These are phyloP conservation scores for Coffea canephora DNA, from an alignment of 257 asterid genomes.

Conservation along the genomic window DNA sequence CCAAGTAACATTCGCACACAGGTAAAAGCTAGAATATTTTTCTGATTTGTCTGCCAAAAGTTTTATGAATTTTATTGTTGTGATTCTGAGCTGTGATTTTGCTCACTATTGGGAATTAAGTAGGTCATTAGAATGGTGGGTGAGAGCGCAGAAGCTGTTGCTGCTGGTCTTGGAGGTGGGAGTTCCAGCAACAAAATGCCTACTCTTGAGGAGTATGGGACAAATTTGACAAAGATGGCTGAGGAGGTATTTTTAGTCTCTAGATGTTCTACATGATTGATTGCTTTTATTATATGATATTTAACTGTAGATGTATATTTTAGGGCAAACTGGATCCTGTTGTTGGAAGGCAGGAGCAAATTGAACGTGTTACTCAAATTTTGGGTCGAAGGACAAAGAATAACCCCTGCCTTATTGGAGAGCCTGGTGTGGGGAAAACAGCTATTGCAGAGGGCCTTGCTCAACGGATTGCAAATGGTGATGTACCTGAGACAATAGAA, in stretches of 20 bases:
- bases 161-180: conserved; percentile 47
- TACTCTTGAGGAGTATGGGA: conserved; percentile 52
- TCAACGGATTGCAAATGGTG: conserved; percentile 90
- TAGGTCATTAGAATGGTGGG: conserved; percentile 57
- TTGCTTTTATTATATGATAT: neutral
- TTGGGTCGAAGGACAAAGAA: conserved; percentile 95
- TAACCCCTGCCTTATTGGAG: conserved; percentile 98
- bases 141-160: conserved; percentile 48
- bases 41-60: neutral
- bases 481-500: conserved; percentile 95
- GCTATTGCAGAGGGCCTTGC: conserved; percentile 99
- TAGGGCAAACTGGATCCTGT: conserved; percentile 99
- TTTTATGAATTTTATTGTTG: neutral
- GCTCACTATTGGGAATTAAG: neutral
- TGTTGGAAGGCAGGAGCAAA: conserved; percentile 87
- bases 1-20: conserved; percentile 88
- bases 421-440: conserved; percentile 99
- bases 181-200: conserved; percentile 50
- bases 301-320: conserved; percentile 17
- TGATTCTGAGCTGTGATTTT: neutral
- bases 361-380: conserved; percentile 97
- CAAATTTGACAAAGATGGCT: conserved; percentile 48
- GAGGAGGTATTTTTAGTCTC: conserved; percentile 61
- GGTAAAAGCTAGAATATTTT: conserved; percentile 38
- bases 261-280: neutral